Evolutionary conservation across 495 filamentous ascomycete genomes (phyloP).

Genomic region (Penicillium chermesinum): DNA sequence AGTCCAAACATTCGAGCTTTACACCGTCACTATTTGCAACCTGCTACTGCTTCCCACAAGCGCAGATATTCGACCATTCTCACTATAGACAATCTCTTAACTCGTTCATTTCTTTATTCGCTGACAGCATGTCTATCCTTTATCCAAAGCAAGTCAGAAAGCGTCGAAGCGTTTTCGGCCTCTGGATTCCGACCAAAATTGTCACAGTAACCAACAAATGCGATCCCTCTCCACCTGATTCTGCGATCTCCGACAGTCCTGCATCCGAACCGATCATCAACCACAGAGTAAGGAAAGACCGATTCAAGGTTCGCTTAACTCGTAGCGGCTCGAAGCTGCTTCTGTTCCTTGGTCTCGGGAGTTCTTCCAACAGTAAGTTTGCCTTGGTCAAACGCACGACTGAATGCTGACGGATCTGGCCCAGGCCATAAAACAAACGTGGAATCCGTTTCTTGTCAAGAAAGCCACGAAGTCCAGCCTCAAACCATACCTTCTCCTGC

Average conservation of each 20-base stretch:
- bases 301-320: slow-evolving; percentile 15
- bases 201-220: slow-evolving; percentile 8
- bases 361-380: slow-evolving; percentile 17
- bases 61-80: not conserved
- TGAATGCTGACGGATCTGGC: not conserved
- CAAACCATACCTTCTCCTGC: not conserved
- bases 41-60: not conserved
- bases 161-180: slow-evolving; percentile 19
- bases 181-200: slow-evolving; percentile 19
- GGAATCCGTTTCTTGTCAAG: slow-evolving; percentile 12
- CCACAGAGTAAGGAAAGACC: slow-evolving; percentile 2
- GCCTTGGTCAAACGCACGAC: not conserved
- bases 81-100: not conserved
- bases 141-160: slow-evolving; percentile 10
- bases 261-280: slow-evolving; percentile 14
- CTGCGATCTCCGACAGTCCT: slow-evolving; percentile 25
- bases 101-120: not conserved
- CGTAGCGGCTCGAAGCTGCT: slow-evolving; percentile 24
- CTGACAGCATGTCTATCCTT: slow-evolving; percentile 17
- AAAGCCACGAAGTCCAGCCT: not conserved
- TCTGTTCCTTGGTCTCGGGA: slow-evolving; percentile 18
- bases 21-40: not conserved
- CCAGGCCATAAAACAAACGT: slow-evolving; percentile 17
- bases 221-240: slow-evolving; percentile 13
- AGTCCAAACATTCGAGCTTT: too few species aligned